A percentile compares a stretch with the other conserved stretches of the same genome.
Conservation (phyloP, 1,139 yeast genomes). For the Trichomonascaceae sp. region DNA sequence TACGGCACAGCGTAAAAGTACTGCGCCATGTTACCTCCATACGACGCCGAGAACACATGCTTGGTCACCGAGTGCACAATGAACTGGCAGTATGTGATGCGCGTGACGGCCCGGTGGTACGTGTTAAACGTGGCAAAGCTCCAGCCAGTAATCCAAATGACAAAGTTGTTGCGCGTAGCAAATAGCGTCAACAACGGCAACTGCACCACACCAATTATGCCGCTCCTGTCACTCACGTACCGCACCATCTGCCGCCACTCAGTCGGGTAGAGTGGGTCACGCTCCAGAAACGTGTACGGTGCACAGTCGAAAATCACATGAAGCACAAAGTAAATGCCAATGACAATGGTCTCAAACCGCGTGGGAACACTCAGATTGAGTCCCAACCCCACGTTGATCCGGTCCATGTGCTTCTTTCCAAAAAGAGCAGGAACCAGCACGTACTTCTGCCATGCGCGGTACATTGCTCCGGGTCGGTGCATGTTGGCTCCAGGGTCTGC, state of each 20-base stretch:
- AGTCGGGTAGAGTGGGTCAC: slow-evolving; percentile 29
- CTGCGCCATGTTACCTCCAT: slow-evolving; percentile 21
- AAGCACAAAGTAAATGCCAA: slow-evolving; percentile 35
- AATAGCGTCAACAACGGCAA: slow-evolving; percentile 42
- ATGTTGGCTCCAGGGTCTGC: slow-evolving; percentile 15
- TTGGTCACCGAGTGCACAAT: slow-evolving; percentile 25
- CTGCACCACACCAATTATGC: slow-evolving; percentile 45
- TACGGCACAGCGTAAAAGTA: slow-evolving; percentile 25
- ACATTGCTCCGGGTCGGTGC: slow-evolving; percentile 13
- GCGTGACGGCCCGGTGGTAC: slow-evolving; percentile 48
- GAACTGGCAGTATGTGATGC: slow-evolving; percentile 38
- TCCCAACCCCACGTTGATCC: slow-evolving; percentile 13
- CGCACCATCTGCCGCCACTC: slow-evolving; percentile 31
- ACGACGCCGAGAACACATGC: slow-evolving; percentile 26
- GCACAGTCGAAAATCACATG: slow-evolving; percentile 31
- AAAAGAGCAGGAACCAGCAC: slow-evolving; percentile 24
- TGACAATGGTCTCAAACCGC: slow-evolving; percentile 42
- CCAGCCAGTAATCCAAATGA: slow-evolving; percentile 48
- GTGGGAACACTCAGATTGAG: slow-evolving; percentile 38
- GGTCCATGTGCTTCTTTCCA: slow-evolving; percentile 21
- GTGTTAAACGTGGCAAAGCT: slow-evolving; percentile 46
- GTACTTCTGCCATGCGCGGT: slow-evolving; percentile 15
- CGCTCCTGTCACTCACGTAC: slow-evolving; percentile 43
- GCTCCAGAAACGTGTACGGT: slow-evolving; percentile 31
- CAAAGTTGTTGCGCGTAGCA: slow-evolving; percentile 49